Conservation (phyloP, 2,329 filamentous ascomycete species). For the Drechslerella dactyloides region DNA sequence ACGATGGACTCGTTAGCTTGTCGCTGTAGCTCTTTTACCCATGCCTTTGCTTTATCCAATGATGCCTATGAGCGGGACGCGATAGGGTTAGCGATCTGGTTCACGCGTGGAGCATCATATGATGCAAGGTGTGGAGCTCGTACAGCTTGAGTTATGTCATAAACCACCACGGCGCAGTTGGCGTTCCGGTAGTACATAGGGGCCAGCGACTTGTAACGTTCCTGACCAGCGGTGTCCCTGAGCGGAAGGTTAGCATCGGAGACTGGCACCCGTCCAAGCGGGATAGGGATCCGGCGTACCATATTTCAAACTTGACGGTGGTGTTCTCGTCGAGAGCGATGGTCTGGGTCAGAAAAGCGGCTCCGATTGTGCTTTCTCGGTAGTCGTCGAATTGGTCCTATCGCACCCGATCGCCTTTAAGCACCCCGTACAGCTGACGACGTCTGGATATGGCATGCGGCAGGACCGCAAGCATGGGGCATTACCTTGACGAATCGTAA, state of each 20-base stretch:
- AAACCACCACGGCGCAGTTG: slow-evolving; percentile 98
- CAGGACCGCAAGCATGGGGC: not conserved
- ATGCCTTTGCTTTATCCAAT: slow-evolving; percentile 97
- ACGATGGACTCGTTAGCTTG: slow-evolving; percentile 99
- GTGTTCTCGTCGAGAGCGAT: slow-evolving; percentile 98
- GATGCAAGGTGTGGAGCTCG: slow-evolving; percentile 57
- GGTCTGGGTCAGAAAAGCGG: slow-evolving; percentile 97
- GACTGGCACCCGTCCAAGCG: not conserved
- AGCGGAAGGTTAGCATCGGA: slow-evolving; percentile 27
- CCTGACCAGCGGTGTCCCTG: slow-evolving; percentile 88
- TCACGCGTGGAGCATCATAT: not conserved
- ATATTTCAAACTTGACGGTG: slow-evolving; percentile 99
- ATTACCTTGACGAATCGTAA: slow-evolving; percentile 94
- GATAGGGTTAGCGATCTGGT: slow-evolving; percentile 26
- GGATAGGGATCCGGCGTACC: slow-evolving; percentile 60
- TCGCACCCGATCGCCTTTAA: slow-evolving; percentile 22
- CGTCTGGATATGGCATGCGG: not conserved
- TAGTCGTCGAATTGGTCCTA: slow-evolving; percentile 99
- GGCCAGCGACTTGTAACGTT: slow-evolving; percentile 97
- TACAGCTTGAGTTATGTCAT: slow-evolving; percentile 99
- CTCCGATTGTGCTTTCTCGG: slow-evolving; percentile 96
- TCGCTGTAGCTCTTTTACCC: slow-evolving; percentile 98
- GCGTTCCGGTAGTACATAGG: slow-evolving; percentile 99
- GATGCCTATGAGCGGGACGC: slow-evolving; percentile 71
- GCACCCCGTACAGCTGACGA: slow-evolving; percentile 12